Conservation (phyloP, 1,284 basidiomycete genomes). For the Trametes pubescens region DNA sequence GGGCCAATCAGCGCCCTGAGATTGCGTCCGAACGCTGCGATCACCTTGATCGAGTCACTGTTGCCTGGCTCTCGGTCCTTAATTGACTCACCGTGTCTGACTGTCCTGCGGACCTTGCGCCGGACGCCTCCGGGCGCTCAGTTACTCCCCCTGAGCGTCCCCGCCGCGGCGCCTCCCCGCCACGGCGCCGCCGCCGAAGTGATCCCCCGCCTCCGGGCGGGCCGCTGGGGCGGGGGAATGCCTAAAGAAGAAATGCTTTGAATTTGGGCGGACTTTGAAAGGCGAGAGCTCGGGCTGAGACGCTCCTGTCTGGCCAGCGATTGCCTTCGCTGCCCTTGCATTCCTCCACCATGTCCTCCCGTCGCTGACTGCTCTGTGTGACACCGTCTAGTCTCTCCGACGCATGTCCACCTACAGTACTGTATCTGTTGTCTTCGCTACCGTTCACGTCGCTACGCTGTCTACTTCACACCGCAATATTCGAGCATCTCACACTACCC, state of each 20-base stretch:
- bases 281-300: constrained; percentile 17
- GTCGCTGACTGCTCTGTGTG: constrained; percentile 30
- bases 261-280: constrained; percentile 39
- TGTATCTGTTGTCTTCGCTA: constrained; percentile 12
- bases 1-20: constrained; percentile 12
- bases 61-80: neutral
- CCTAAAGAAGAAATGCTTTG: constrained; percentile 27
- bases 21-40: neutral
- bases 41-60: neutral
- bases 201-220: constrained; percentile 8
- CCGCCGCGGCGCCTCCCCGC: neutral
- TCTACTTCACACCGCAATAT: constrained; percentile 18
- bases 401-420: constrained; percentile 25
- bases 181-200: neutral
- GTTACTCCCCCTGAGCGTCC: neutral
- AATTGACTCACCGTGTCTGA: neutral
- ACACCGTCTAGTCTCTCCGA: constrained; percentile 13
- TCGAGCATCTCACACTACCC: constrained; percentile 21
- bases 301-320: constrained; percentile 22
- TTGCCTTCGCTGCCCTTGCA: constrained; percentile 22
- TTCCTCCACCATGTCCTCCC: constrained; percentile 31
- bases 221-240: constrained; percentile 20
- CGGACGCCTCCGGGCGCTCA: neutral
- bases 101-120: neutral
- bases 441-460: constrained; percentile 3